Percentiles rank a stretch among this genome's conserved stretches.
Conservation (phyloP, 257 asterid genomes). For the Coffea canephora region DNA sequence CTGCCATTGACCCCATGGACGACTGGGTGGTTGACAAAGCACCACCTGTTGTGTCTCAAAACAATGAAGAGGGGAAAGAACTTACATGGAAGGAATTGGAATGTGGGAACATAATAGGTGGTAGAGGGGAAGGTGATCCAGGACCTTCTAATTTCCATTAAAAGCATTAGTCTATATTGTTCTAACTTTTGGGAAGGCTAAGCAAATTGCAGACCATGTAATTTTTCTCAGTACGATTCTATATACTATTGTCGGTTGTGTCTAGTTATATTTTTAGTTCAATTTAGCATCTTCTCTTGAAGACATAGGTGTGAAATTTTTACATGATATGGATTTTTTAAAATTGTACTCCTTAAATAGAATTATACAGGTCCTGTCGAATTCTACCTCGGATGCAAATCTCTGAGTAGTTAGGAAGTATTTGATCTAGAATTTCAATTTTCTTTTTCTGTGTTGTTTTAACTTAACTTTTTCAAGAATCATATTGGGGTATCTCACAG, state of each 20-base stretch:
- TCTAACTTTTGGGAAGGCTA: not conserved
- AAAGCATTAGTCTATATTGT: not conserved
- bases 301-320: not conserved
- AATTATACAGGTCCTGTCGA: too few relatives aligned
- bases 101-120: not conserved
- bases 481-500: not conserved
- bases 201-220: not conserved
- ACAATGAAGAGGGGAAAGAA: not conserved
- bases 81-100: not conserved
- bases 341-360: too few relatives aligned
- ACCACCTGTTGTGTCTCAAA: not conserved
- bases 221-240: too few relatives aligned
- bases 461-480: too few relatives aligned
- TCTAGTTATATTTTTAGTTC: too few relatives aligned
- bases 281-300: not conserved
- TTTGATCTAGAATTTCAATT: too few relatives aligned
- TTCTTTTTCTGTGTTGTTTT: too few relatives aligned
- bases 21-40: conserved; percentile 31
- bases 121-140: not conserved
- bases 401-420: too few relatives aligned
- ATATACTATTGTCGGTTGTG: not conserved
- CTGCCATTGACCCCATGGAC: conserved; percentile 24
- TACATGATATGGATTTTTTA: too few relatives aligned
- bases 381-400: too few relatives aligned
- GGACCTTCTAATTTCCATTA: too few relatives aligned